Conservation (phyloP, 805 yeast species). For the Jamesozyma piceae region DNA sequence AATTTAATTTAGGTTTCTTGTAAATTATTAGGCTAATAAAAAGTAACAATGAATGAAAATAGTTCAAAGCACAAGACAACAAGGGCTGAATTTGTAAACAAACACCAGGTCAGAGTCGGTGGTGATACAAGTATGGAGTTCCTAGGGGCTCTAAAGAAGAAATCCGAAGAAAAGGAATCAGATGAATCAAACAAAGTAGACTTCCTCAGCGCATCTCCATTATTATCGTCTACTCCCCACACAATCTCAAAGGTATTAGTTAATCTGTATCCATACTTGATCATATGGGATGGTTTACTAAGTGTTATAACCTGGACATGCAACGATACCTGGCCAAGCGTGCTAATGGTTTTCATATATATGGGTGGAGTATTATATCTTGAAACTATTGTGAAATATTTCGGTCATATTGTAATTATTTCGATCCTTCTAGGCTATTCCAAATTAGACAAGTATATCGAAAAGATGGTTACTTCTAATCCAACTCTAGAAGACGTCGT, state of each 20-base stretch:
- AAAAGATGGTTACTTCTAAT: slow-evolving; percentile 38
- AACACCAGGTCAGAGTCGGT: slow-evolving; percentile 20
- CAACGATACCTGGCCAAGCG: slow-evolving; percentile 69
- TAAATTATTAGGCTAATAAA: not conserved
- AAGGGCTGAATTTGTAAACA: slow-evolving; percentile 25
- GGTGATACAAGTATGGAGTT: slow-evolving; percentile 22
- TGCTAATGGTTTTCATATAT: slow-evolving; percentile 41
- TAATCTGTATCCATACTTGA: slow-evolving; percentile 74
- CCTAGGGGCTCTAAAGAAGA: slow-evolving; percentile 7
- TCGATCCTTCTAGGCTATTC: slow-evolving; percentile 53
- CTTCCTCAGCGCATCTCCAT: slow-evolving; percentile 49
- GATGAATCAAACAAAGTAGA: slow-evolving; percentile 4
- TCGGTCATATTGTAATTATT: slow-evolving; percentile 66
- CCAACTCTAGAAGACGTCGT: slow-evolving; percentile 86
- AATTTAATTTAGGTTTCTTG: not conserved
- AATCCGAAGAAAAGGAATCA: slow-evolving; percentile 2
- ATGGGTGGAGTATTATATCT: slow-evolving; percentile 59
- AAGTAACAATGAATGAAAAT: slow-evolving; percentile 11
- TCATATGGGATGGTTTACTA: slow-evolving; percentile 60
- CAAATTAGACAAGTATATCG: slow-evolving; percentile 45
- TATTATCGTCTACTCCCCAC: slow-evolving; percentile 83
- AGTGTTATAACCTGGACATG: slow-evolving; percentile 86
- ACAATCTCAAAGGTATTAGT: slow-evolving; percentile 77
- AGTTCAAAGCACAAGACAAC: slow-evolving; percentile 14
- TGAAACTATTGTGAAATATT: slow-evolving; percentile 60